Conservation (phyloP, 169 alveolate genomes). For the Toxoplasma gondii region DNA sequence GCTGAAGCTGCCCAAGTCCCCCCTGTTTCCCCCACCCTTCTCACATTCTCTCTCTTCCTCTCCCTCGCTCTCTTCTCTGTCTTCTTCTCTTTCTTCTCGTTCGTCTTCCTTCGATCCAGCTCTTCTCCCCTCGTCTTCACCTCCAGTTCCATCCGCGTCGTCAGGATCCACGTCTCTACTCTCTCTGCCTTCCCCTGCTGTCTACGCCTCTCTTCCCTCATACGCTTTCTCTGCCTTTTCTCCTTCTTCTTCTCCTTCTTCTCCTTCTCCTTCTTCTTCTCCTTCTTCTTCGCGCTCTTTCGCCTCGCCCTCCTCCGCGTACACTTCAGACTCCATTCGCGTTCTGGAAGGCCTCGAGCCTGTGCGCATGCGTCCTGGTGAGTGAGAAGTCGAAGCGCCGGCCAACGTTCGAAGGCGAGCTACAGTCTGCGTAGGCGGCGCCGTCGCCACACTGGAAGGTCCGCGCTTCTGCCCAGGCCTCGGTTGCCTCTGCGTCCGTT, state of each 20-base stretch:
- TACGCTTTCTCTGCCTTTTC: background rate
- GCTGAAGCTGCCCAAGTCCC: background rate
- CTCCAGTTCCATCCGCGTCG: background rate
- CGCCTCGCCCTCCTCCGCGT: background rate
- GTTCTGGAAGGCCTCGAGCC: conserved; percentile 86
- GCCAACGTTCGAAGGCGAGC: background rate
- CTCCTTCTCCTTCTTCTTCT: background rate
- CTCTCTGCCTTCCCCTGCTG: background rate
- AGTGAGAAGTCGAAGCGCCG: too few relatives aligned
- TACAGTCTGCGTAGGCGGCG: too few relatives aligned
- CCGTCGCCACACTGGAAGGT: too few relatives aligned
- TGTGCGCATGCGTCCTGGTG: conserved; percentile 82
- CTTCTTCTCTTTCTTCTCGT: background rate
- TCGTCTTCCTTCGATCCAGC: background rate
- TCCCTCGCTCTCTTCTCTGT: background rate
- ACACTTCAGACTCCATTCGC: conserved; percentile 76
- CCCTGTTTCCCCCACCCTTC: background rate
- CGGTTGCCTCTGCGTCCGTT: too few relatives aligned
- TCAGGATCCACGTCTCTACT: background rate
- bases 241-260: background rate
- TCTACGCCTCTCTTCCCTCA: background rate
- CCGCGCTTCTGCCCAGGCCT: too few relatives aligned
- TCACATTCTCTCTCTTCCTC: background rate
- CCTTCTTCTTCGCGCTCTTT: background rate
- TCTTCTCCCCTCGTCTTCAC: background rate